These are phyloP conservation scores for Filosporella fistucella DNA, from an alignment of 495 filamentous ascomycete genomes.

Conservation along the genomic window DNA sequence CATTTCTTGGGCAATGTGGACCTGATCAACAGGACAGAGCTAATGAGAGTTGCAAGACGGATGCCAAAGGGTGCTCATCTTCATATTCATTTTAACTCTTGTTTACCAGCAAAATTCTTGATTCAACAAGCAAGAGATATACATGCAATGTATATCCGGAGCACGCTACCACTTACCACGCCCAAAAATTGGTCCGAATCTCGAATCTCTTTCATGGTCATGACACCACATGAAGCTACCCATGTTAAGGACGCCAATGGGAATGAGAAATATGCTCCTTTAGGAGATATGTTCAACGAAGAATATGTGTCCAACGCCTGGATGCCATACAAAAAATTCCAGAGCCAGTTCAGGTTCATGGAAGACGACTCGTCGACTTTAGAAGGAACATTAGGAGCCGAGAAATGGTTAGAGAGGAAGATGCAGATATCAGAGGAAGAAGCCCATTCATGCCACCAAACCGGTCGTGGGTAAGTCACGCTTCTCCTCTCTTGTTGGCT, in stretches of 20 bases:
- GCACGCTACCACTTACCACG: slow-evolving; percentile 30
- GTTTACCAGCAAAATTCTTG: slow-evolving; percentile 41
- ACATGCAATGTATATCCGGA: slow-evolving; percentile 47
- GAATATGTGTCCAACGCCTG: slow-evolving; percentile 17
- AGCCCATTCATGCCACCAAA: slow-evolving; percentile 34
- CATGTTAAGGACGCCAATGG: slow-evolving; percentile 11
- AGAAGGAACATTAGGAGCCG: slow-evolving; percentile 9
- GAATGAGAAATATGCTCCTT: not conserved
- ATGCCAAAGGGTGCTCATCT: slow-evolving; percentile 53
- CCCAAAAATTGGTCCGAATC: slow-evolving; percentile 31
- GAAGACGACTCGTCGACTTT: slow-evolving; percentile 6
- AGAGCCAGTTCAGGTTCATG: slow-evolving; percentile 9
- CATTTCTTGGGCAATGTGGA: slow-evolving; percentile 45
- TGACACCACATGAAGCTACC: slow-evolving; percentile 22
- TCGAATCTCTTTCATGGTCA: slow-evolving; percentile 46
- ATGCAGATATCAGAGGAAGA: slow-evolving; percentile 45
- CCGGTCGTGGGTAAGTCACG: slow-evolving; percentile 29
- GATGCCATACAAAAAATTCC: slow-evolving; percentile 24
- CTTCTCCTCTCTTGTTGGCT: not conserved
- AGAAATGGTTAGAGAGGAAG: slow-evolving; percentile 41
- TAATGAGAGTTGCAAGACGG: slow-evolving; percentile 34
- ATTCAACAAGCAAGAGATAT: slow-evolving; percentile 44
- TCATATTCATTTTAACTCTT: slow-evolving; percentile 54
- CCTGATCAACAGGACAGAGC: slow-evolving; percentile 37
- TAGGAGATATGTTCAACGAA: slow-evolving; percentile 12